Evolutionary conservation across 441 rosid species (phyloP), one percentile per base, ranked within the genome.

Genomic region (Hypseocharis bilobata): DNA sequence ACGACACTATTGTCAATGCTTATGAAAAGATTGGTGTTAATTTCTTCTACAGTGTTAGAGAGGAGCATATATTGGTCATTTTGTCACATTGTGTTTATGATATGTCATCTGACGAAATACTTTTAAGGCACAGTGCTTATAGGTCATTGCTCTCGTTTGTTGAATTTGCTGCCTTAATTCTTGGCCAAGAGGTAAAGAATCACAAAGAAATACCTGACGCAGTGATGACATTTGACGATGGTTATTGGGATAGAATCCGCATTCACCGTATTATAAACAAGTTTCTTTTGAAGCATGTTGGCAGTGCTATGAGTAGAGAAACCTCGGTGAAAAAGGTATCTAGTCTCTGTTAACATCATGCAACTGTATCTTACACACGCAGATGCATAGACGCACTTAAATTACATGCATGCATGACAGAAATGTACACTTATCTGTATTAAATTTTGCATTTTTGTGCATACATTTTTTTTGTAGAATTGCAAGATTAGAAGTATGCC

Each of bases 11-110:
- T 59, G 68, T 79, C 64, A 70, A 68, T 75, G 89, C 98, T 55
- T 91, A 91, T 77, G 88, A 74, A 73, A 84, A 78, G 70, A 85
- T 94, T 73, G 68, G 77, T 56, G 65, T 74, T 54, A 77, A 76
- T 60, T 82, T 84, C 67, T 94, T 89, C 78, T 38, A 29, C 38
- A 75, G 80, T 61, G 54, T 81, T 32, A 74, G 75, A 29, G 85
- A 76, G 80, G 91, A 86, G 76, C 88, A 89, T 26, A 78, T 83
- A 4, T 68, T 81, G 73, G 76, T 87, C 66, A 68, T 94, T 77
- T 76, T 91, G 81, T 91, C 99, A 4, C 98, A 94, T 59, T 83
- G 86, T 70, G 84, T 85, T 28, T 74, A 83, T 72, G 85, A 89
- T 76, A 69, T 94, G 85, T 85, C 98, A 19, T 89, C 96, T 25